Percentiles rank a stretch among this genome's conserved stretches.
phyloP scores from a whole-genome alignment of 352 stramenopile genomes.

The Elongisporangium undulatum region DNA sequence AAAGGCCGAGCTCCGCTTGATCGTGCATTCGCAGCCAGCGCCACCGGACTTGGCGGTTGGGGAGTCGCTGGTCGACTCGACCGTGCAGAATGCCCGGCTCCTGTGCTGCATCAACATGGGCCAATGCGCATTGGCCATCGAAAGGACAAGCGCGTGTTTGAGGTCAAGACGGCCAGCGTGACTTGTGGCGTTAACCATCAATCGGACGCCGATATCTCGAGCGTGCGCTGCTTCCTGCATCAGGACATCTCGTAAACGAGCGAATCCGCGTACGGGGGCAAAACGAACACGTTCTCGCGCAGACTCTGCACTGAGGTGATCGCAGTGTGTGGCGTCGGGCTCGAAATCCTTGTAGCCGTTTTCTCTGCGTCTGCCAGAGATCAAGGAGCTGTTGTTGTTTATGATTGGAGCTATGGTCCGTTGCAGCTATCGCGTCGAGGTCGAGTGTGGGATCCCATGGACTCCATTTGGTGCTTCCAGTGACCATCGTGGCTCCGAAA shows the following conservation, averaged over 20 bases:
- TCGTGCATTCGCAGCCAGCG: conserved; percentile 38
- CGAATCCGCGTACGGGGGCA: no score
- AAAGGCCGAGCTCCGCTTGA: conserved; percentile 49
- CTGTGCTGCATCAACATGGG: conserved; percentile 65
- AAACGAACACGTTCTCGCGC: conserved; percentile 27
- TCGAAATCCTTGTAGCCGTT: conserved; percentile 41
- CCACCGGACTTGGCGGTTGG: no score
- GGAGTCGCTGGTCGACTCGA: conserved; percentile 23
- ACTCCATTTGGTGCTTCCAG: conserved; percentile 50
- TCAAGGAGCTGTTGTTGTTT: conserved; percentile 31
- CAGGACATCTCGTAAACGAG: conserved; percentile 41
- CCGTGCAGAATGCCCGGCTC: conserved; percentile 42
- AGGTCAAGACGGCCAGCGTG: conserved; percentile 51
- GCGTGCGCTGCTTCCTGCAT: conserved; percentile 53
- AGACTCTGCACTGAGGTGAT: conserved; percentile 38
- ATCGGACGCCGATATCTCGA: conserved; percentile 48
- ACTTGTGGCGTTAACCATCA: conserved; percentile 58
- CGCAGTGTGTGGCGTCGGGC: conserved; percentile 24
- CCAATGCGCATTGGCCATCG: conserved; percentile 44
- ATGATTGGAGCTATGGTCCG: conserved; percentile 42
- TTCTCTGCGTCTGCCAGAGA: conserved; percentile 32
- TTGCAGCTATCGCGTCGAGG: conserved; percentile 54
- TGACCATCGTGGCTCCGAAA: conserved; percentile 41
- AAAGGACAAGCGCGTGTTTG: conserved; percentile 75
- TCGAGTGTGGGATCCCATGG: conserved; percentile 67